These are phyloP conservation scores for Fusarium ramigenum DNA, from an alignment of 2,329 filamentous ascomycete species.

Conservation along the genomic window DNA sequence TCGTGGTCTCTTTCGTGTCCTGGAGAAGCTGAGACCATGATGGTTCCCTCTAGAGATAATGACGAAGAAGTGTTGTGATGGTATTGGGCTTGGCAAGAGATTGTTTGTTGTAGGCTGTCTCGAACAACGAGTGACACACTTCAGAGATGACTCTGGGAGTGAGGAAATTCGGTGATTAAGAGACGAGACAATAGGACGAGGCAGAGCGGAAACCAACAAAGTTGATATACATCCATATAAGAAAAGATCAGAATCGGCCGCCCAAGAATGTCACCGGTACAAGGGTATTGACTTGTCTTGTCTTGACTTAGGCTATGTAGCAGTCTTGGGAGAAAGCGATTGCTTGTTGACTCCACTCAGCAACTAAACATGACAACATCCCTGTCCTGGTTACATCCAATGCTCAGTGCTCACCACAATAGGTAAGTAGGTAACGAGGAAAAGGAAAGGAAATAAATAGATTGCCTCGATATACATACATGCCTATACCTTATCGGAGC, in stretches of 20 bases:
- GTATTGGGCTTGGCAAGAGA: neutral
- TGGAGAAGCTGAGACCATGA: conserved; percentile 23
- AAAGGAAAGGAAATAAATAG: neutral
- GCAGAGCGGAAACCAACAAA: neutral
- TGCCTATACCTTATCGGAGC: neutral
- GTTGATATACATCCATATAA: neutral
- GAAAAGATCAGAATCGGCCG: neutral
- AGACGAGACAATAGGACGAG: neutral
- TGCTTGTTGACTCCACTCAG: neutral
- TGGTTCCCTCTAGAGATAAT: neutral
- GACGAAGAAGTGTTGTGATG: neutral
- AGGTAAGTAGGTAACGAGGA: neutral
- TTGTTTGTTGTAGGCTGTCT: neutral
- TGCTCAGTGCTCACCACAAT: neutral
- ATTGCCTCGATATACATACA: neutral
- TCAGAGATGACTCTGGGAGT: neutral
- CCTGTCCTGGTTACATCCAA: neutral
- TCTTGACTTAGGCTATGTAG: neutral
- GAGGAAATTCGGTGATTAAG: neutral
- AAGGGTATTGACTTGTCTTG: neutral
- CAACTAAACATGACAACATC: neutral
- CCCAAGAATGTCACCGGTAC: neutral
- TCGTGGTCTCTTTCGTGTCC: conserved; percentile 5
- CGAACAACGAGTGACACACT: neutral
- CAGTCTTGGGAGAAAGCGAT: neutral